Conservation (phyloP, 345 rosid species). For the Eucalyptus pauciflora region DNA sequence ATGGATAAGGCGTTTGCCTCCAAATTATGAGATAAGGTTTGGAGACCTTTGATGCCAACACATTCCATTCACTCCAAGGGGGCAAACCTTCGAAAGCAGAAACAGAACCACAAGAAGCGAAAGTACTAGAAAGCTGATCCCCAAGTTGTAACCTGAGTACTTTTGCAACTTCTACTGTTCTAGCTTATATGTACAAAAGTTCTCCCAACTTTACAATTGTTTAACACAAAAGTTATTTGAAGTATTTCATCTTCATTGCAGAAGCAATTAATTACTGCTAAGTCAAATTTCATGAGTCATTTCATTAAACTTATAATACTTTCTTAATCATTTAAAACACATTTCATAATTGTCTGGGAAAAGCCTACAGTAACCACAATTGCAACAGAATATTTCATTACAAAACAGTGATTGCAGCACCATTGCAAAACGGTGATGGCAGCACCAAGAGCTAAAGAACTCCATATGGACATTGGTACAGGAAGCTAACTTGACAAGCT, state of each 20-base stretch:
- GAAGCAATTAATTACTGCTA: background rate
- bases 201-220: background rate
- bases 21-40: background rate
- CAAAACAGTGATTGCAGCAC: background rate
- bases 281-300: background rate
- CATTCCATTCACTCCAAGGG: background rate
- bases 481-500: background rate
- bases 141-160: background rate
- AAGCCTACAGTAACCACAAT: background rate
- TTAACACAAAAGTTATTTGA: background rate
- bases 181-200: background rate
- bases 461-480: background rate
- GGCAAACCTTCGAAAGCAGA: background rate
- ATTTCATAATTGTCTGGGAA: background rate
- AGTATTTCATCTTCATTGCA: background rate
- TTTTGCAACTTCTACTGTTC: background rate
- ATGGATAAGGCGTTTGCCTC: background rate
- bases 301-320: background rate
- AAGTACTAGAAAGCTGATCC: background rate
- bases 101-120: background rate
- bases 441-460: background rate
- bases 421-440: background rate
- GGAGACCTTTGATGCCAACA: background rate
- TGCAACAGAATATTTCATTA: background rate
- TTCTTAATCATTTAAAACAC: background rate